These are phyloP conservation scores for Exserohilum rostratum DNA, from an alignment of 2,329 filamentous ascomycete genomes.

Conservation along the genomic window DNA sequence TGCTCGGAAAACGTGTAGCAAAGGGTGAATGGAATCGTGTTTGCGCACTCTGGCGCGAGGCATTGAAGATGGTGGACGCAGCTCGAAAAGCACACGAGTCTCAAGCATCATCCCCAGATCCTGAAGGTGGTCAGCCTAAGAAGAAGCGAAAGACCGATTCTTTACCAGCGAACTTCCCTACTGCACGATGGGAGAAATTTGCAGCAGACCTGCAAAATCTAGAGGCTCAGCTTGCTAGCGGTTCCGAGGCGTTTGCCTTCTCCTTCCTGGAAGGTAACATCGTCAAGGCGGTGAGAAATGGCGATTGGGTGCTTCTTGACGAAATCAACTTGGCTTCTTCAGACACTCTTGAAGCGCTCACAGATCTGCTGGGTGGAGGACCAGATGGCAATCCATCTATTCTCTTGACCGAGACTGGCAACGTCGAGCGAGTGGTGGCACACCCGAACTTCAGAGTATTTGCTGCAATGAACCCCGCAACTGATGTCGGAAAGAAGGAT, in stretches of 20 bases:
- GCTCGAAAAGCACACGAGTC: slow-evolving; percentile 50
- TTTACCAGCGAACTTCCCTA: slow-evolving; percentile 59
- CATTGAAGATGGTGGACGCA: slow-evolving; percentile 81
- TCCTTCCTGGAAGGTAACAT: slow-evolving; percentile 96
- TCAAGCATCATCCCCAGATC: slow-evolving; percentile 46
- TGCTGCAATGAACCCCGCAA: slow-evolving; percentile 98
- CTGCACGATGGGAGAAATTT: slow-evolving; percentile 82
- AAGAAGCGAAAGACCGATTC: slow-evolving; percentile 73
- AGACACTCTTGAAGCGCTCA: slow-evolving; percentile 92
- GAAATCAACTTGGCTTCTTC: slow-evolving; percentile 96
- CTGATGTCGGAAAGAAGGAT: slow-evolving; percentile 95
- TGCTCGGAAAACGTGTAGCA: slow-evolving; percentile 77
- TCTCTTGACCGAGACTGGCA: slow-evolving; percentile 88
- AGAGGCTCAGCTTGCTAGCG: slow-evolving; percentile 75
- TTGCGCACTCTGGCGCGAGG: slow-evolving; percentile 85
- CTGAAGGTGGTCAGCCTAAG: slow-evolving; percentile 64
- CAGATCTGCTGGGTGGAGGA: slow-evolving; percentile 80
- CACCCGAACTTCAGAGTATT: slow-evolving; percentile 96
- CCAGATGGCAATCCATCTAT: slow-evolving; percentile 77
- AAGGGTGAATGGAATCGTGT: slow-evolving; percentile 88
- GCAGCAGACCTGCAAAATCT: slow-evolving; percentile 75
- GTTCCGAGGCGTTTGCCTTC: slow-evolving; percentile 83
- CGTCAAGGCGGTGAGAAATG: slow-evolving; percentile 92
- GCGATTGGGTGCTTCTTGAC: slow-evolving; percentile 95
- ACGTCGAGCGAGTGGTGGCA: slow-evolving; percentile 85